phyloP scores from a whole-genome alignment of 139 green algal genomes.

The Chlamydomonas eustigma region DNA sequence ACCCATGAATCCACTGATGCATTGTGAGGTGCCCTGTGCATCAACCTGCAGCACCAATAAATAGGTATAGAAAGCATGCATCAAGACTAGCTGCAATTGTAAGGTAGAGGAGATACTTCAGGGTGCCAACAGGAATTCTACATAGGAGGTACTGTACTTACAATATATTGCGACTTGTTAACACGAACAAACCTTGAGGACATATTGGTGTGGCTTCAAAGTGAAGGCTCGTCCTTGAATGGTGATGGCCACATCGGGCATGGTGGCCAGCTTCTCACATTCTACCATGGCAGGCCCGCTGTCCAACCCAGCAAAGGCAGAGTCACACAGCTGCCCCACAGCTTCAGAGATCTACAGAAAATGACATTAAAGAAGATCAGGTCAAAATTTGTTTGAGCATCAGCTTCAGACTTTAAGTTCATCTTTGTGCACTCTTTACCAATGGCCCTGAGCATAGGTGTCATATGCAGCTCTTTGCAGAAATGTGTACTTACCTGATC shows the following conservation, averaged over 20 bases:
- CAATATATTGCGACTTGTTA: too few relatives aligned
- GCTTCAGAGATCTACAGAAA: constrained; percentile 22
- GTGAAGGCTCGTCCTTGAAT: constrained; percentile 75
- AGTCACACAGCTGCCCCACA: constrained; percentile 60
- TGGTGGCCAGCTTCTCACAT: constrained; percentile 65
- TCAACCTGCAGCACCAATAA: constrained; percentile 13
- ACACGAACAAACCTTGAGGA: constrained; percentile 80
- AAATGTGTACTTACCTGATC: constrained; percentile 36
- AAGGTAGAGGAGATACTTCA: too few relatives aligned
- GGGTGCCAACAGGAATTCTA: too few relatives aligned
- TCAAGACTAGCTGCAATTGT: too few relatives aligned
- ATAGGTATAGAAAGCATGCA: too few relatives aligned
- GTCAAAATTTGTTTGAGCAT: too few relatives aligned
- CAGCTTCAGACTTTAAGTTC: too few relatives aligned
- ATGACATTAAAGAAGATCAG: not conserved
- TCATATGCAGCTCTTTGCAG: too few relatives aligned
- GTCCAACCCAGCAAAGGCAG: constrained; percentile 26
- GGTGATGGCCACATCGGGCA: constrained; percentile 79
- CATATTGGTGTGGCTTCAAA: constrained; percentile 83
- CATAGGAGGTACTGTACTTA: too few relatives aligned
- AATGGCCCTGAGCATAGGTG: too few relatives aligned
- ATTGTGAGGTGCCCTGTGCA: constrained; percentile 49
- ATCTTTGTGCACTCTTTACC: too few relatives aligned
- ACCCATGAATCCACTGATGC: constrained; percentile 95
- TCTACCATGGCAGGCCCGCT: constrained; percentile 71